Base-by-base conservation (phyloP, 306 rosid genomes). In the Comarum palustre region DNA sequence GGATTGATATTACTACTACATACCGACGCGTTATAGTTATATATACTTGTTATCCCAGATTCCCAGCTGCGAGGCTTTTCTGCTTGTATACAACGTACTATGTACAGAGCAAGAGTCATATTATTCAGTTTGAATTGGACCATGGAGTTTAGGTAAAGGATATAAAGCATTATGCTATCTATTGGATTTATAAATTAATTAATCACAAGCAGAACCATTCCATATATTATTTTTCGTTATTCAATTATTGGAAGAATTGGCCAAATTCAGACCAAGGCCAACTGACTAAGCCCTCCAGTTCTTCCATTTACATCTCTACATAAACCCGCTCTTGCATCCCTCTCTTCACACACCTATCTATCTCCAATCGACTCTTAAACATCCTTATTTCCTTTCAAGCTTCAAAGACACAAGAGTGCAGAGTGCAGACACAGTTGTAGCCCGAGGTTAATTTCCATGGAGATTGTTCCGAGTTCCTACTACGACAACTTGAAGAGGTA, bases 401-500 rank as follows among this genome's bases (percentile, higher is more conserved):
- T 58, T 25, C 36, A 32, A 2, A 36, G 13, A 24, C 34, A 66
- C n/a, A n/a, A n/a, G n/a, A n/a, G n/a, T n/a, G n/a, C n/a, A n/a
- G 12, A 42, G 9, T 16, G 32, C 25, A 27, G 39, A 31, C 16
- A 27, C 39, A 55, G 25, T 51, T 19, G 25, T 8, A 6, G 52
- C 52, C 52, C 5, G 8, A 46, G 19, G 13, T 13, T 14, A 17
- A 36, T 3, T 55, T 11, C 34, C 25, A 57, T 84, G 88, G 84
- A 68, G 73, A 81, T 57, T 10, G 71, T 45, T 69, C 65, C 78
- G 3, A 13, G 50, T 19, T 4, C 78, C n/a, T 68, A 60, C 58
- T 39, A 69, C 6, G 73, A 77, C 19, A 68, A 60, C 74, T 24
- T 82, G 81, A 82, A 69, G 77, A 85, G 81, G 83, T 68, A 50